Conservation (phyloP, 139 green algal genomes). For the Volvox africanus region DNA sequence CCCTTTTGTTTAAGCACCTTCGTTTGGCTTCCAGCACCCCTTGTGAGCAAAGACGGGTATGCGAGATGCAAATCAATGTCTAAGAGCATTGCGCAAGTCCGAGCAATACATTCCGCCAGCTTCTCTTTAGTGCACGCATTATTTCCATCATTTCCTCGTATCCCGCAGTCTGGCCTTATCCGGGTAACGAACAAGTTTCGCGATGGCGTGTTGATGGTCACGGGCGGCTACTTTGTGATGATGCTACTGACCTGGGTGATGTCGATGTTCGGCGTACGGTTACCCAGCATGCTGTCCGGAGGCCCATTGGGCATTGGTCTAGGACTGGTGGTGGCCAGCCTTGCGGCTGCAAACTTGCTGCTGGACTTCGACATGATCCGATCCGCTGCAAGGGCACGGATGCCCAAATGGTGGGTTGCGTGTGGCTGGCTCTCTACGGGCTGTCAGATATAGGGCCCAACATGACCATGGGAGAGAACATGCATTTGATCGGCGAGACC, state of each 20-base stretch:
- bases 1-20: no score
- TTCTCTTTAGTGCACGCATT: no score
- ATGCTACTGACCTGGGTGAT: conserved; percentile 58
- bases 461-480: no score
- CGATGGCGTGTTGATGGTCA: conserved; percentile 59
- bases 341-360: conserved; percentile 71
- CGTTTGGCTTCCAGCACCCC: no score
- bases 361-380: conserved; percentile 65
- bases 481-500: no score
- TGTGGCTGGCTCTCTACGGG: not conserved
- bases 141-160: no score
- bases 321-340: conserved; percentile 54
- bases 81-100: no score
- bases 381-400: conserved; percentile 13
- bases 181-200: conserved; percentile 46
- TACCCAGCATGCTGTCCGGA: conserved; percentile 55
- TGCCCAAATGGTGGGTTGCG: conserved; percentile 61
- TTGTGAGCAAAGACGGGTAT: no score
- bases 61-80: no score
- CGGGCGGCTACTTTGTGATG: conserved; percentile 54
- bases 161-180: not conserved
- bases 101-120: no score
- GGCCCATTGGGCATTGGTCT: conserved; percentile 63
- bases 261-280: conserved; percentile 54
- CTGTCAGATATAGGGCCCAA: no score